Evolutionary conservation across 768 basidiomycete genomes (phyloP).

Genomic region (Hirschioporus abietinus): DNA sequence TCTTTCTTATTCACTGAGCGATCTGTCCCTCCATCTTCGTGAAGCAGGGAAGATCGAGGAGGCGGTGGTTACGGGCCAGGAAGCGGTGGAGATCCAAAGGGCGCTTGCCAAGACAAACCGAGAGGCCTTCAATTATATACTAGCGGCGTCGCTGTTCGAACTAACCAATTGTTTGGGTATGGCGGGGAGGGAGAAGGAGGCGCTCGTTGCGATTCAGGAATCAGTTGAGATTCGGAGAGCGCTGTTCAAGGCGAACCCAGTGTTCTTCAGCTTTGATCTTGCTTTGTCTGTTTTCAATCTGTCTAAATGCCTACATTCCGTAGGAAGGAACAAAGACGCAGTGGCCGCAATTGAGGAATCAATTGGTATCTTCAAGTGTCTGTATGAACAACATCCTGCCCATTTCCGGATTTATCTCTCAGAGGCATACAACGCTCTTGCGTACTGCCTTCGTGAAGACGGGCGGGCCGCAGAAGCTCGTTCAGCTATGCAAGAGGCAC

Average conservation of each 20-base stretch:
- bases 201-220: slow-evolving; percentile 7
- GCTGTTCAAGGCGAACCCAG: neutral
- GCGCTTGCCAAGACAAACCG: too few species aligned
- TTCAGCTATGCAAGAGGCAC: too few species aligned
- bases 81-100: neutral
- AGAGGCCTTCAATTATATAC: neutral
- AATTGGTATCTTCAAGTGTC: neutral
- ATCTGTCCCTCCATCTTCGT: slow-evolving; percentile 6
- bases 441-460: too few species aligned
- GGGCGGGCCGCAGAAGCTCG: too few species aligned
- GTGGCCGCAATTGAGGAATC: slow-evolving; percentile 7
- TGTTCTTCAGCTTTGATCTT: slow-evolving; percentile 1
- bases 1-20: slow-evolving; percentile 6
- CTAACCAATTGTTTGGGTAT: slow-evolving; percentile 9
- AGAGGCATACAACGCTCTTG: too few species aligned
- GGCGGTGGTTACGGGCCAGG: slow-evolving; percentile 4
- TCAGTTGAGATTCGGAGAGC: slow-evolving; percentile 2
- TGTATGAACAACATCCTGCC: too few species aligned
- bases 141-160: slow-evolving; percentile 9
- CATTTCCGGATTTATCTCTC: too few species aligned
- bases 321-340: slow-evolving; percentile 9
- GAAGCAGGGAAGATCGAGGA: slow-evolving; percentile 7
- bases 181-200: slow-evolving; percentile 9
- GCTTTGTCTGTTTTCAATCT: slow-evolving; percentile 7
- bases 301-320: slow-evolving; percentile 5